Base-by-base conservation (phyloP, 371 early-diverging fungal genomes). In the Mortierella sp. region DNA sequence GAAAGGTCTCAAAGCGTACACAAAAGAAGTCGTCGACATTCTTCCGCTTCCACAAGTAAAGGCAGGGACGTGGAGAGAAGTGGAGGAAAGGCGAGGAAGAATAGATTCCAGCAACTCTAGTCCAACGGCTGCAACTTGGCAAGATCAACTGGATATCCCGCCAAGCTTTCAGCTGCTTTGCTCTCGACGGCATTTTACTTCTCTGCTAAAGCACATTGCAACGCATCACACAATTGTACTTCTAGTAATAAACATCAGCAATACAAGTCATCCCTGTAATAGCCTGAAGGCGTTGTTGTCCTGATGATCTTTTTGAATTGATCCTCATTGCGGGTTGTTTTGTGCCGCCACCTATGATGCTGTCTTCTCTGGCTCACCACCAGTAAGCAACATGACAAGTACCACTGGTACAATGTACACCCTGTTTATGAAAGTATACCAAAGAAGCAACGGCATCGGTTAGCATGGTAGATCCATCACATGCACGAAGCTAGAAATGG, bases 31-130 rank as follows among this genome's bases (percentile, higher is more conserved):
- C 51, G 60, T 52, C 67, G 4, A 67, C 68, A 39, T 74, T 74
- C 63, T 67, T 74, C 68, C 74, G 67, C 34, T 74, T 67, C 74
- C 74, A 74, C 74, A 74, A 74, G 68, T 74, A 67, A 65, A 61
- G 10, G 0, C 25, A 25, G 22, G 12, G 29, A 22, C 13, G 34
- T 27, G 16, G n/a, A 48, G 44, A 29, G 37, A 34, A 34, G 52
- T 19, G 24, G 39, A 40, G 39, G 34, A 16, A 41, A 13, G 24
- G 24, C 25, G 29, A 19, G 56, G 25, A 54, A 54, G 25, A 43
- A n/a, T n/a, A n/a, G n/a, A n/a, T n/a, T n/a, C n/a, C n/a, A n/a
- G n/a, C n/a, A n/a, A n/a, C n/a, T n/a, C n/a, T n/a, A n/a, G n/a
- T n/a, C n/a, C n/a, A n/a, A n/a, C n/a, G n/a, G n/a, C n/a, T n/a